Percentiles rank a stretch among this genome's conserved stretches.
These are phyloP conservation scores for Cutaneotrichosporon dermatis DNA, from an alignment of 1,284 basidiomycete genomes.

Conservation along the genomic window DNA sequence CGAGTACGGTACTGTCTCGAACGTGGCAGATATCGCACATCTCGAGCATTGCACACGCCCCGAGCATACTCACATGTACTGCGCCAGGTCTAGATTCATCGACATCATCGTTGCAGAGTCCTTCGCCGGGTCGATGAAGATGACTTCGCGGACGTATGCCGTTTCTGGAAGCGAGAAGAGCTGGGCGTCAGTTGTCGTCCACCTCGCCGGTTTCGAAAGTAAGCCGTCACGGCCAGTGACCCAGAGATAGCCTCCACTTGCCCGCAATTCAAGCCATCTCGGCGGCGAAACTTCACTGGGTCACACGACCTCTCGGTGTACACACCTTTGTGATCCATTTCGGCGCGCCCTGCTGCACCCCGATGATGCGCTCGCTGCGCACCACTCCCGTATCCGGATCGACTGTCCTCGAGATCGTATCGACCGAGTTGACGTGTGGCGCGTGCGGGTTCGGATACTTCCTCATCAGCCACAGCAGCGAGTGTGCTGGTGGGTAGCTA, in stretches of 20 bases:
- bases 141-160: slow-evolving; percentile 89
- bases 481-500: slow-evolving; percentile 80
- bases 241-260: too few relatives aligned
- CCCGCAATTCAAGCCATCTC: too few relatives aligned
- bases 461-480: slow-evolving; percentile 82
- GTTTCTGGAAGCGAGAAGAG: slow-evolving; percentile 58
- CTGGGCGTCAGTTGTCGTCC: slow-evolving; percentile 12
- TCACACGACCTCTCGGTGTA: not conserved
- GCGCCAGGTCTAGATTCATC: slow-evolving; percentile 81
- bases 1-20: too few relatives aligned
- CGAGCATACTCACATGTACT: slow-evolving; percentile 50
- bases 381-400: slow-evolving; percentile 80
- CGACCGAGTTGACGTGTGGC: slow-evolving; percentile 84
- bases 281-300: too few relatives aligned
- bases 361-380: slow-evolving; percentile 58
- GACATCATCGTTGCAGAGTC: slow-evolving; percentile 75
- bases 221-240: not conserved
- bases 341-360: slow-evolving; percentile 48
- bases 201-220: not conserved
- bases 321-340: slow-evolving; percentile 49
- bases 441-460: slow-evolving; percentile 95
- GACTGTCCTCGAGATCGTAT: slow-evolving; percentile 77
- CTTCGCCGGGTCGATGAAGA: slow-evolving; percentile 70
- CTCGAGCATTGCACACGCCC: too few relatives aligned
- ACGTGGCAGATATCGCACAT: not conserved